Evolutionary conservation across 495 filamentous ascomycete genomes (phyloP), one percentile per base, ranked within the genome.

Genomic region (Aspergillus haitiensis): DNA sequence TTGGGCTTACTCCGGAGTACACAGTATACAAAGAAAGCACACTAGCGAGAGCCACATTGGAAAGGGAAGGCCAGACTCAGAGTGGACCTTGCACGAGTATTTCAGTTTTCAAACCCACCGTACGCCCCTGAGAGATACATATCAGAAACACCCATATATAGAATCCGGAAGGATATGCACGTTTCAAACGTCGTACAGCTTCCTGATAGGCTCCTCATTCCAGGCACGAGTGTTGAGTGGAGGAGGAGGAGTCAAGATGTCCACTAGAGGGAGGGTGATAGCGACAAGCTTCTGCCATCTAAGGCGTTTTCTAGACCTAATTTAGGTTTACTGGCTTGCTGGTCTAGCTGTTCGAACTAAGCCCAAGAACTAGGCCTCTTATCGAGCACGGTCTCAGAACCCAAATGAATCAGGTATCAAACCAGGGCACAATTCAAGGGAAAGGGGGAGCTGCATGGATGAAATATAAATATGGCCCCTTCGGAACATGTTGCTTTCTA

Each of bases 1-100:
- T 21, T 47, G 44, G 15, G 15, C 16, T 18, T 47, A 46, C 21
- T n/a, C n/a, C n/a, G n/a, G n/a, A n/a, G n/a, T n/a, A 27, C 21
- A 27, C 21, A 27, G 21, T 27, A 27, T 27, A 27, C 21, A 27
- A 27, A 27, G 21, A 27, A 27, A 27, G 21, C 21, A 50, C 57
- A 47, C 61, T 52, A 57, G 57, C 47, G 15, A 9, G 52, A 47
- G 61, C 61, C 57, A 64, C 61, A 53, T 48, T 59, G 39, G 35
- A 46, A 48, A 47, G n/a, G n/a, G 21, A 27, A 27, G 21, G 21
- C 42, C 18, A 16, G 42, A n/a, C 15, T 13, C 12, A 16, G 7
- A n/a, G 42, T 27, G 42, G 7, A 13, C 7, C 42, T 46, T 16
- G 44, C 13, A 47, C 44, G 5, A 21, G 6, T 11, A 47, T 47